These are phyloP conservation scores for Oropetium thomaeum DNA, from an alignment of 176 grass and related monocot genomes.

Conservation along the genomic window DNA sequence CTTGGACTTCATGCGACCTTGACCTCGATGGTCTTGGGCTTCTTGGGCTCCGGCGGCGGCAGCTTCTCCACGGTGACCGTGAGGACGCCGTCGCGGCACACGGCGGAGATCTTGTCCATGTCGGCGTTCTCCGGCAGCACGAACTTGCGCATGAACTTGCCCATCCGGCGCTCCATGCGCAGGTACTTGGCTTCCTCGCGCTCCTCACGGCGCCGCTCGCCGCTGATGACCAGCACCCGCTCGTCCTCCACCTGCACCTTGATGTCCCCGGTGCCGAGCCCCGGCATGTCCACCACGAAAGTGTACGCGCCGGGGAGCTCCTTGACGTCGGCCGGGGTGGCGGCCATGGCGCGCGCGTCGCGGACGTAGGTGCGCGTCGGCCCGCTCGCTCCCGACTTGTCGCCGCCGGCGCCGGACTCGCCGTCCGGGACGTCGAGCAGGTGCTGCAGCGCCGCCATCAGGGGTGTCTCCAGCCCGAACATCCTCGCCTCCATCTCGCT, in stretches of 20 bases:
- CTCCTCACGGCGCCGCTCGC: conserved; percentile 68
- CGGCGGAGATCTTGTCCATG: conserved; percentile 55
- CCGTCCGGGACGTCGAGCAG: conserved; percentile 56
- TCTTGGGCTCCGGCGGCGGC: conserved; percentile 82
- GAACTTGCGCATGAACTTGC: conserved; percentile 87
- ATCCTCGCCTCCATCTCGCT: conserved; percentile 45
- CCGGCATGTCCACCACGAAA: conserved; percentile 87
- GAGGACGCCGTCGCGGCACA: conserved; percentile 67
- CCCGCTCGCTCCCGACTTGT: conserved; percentile 35
- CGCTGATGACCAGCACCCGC: conserved; percentile 65
- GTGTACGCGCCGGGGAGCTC: conserved; percentile 53
- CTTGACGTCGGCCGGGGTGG: conserved; percentile 79
- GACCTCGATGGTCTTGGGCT: conserved; percentile 79
- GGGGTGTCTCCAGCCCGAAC: conserved; percentile 54
- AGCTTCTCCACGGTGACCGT: conserved; percentile 59
- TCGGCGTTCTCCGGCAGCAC: conserved; percentile 61
- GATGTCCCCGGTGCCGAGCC: conserved; percentile 65
- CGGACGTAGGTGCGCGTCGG: conserved; percentile 63
- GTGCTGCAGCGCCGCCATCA: conserved; percentile 61
- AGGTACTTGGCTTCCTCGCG: conserved; percentile 69
- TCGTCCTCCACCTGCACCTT: conserved; percentile 85
- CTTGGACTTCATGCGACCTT: conserved; percentile 55
- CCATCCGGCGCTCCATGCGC: conserved; percentile 74
- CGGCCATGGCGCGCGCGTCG: conserved; percentile 78
- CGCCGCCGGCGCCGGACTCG: conserved; percentile 35